Percentiles rank a stretch among this genome's conserved stretches.
phyloP scores from a whole-genome alignment of 305 asterid genomes.

The Fraxinus ornus region DNA sequence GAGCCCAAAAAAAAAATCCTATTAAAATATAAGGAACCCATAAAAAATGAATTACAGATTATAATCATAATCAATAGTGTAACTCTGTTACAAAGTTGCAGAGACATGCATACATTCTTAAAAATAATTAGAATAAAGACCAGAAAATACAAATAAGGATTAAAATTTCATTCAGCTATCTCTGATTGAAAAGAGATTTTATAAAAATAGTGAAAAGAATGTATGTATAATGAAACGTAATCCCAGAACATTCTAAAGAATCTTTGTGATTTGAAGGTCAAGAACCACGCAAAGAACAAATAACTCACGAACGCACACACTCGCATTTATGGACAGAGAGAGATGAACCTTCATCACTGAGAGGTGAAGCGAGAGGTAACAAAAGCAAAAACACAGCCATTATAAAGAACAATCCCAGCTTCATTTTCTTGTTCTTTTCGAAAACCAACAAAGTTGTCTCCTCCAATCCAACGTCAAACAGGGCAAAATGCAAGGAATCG shows the following conservation, averaged over 20 bases:
- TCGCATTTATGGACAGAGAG: not conserved
- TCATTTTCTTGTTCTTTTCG: conserved; percentile 26
- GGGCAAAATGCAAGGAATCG: not conserved
- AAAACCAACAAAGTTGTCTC: conserved; percentile 11
- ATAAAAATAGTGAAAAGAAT: not conserved
- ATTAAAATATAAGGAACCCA: not conserved
- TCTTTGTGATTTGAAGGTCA: conserved; percentile 20
- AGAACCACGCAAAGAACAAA: not conserved
- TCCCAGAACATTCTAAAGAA: not conserved
- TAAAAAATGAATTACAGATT: not conserved
- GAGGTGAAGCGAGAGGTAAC: conserved; percentile 44
- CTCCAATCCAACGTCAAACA: conserved; percentile 22
- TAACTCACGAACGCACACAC: not conserved
- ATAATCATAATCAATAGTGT: not conserved
- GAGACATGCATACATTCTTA: not conserved
- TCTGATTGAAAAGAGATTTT: not conserved
- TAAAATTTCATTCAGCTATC: not conserved
- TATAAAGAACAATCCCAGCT: conserved; percentile 19
- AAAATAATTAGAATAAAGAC: not conserved
- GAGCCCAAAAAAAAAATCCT: not conserved
- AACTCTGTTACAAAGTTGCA: not conserved
- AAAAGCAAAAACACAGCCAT: conserved; percentile 29
- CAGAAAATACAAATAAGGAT: not conserved
- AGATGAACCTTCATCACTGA: conserved; percentile 60
- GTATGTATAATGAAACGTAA: not conserved